These are phyloP conservation scores for Alternaria longipes DNA, from an alignment of 2,329 filamentous ascomycete species.

Conservation along the genomic window DNA sequence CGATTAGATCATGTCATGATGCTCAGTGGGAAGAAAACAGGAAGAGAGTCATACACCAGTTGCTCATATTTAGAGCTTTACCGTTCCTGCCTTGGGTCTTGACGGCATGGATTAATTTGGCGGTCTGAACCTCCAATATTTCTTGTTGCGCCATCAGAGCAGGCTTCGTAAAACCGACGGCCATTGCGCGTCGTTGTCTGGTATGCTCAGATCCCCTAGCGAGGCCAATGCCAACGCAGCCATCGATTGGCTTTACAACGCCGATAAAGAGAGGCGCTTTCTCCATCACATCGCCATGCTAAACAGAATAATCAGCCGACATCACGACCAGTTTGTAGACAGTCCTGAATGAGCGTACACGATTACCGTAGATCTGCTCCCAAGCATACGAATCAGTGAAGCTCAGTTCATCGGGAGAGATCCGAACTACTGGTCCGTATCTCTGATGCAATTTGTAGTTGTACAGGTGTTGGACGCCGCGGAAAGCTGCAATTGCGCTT, in stretches of 20 bases:
- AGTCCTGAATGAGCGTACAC: not conserved
- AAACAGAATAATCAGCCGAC: not conserved
- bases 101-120: not conserved
- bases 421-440: conserved; percentile 3
- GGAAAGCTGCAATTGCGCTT: not conserved
- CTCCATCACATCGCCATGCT: conserved; percentile 1
- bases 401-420: not conserved
- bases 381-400: not conserved
- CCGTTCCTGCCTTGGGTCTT: not conserved
- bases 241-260: not conserved
- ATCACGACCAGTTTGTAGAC: not conserved
- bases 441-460: conserved; percentile 1
- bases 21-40: rapidly evolving
- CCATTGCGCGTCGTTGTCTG: conserved; percentile 6
- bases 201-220: conserved; percentile 1
- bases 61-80: not conserved
- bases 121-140: not conserved
- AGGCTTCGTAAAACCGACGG: not conserved
- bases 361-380: not conserved
- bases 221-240: conserved; percentile 3
- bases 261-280: conserved; percentile 3
- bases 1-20: not conserved
- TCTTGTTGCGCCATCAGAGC: not conserved
- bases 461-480: conserved; percentile 1
- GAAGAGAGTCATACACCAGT: not conserved